Percentiles rank a stretch among this genome's conserved stretches.
These are phyloP conservation scores for Diophrys appendiculata DNA, from an alignment of 73 alveolate genomes.

Conservation along the genomic window DNA sequence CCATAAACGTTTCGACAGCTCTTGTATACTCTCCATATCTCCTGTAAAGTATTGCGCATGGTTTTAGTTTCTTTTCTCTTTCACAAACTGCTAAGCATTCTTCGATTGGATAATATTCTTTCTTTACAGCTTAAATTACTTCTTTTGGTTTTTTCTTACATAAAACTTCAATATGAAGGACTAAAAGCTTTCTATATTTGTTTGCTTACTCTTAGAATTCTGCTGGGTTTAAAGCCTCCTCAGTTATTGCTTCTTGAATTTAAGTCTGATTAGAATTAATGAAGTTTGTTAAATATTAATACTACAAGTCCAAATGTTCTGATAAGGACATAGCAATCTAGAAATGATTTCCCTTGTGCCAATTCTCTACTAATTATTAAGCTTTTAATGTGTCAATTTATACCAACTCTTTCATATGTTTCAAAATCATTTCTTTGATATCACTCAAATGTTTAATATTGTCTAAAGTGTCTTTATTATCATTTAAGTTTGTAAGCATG, in stretches of 20 bases:
- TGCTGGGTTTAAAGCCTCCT: background rate
- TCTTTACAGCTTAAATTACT: slow-evolving; percentile 17
- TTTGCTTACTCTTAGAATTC: slow-evolving; percentile 12
- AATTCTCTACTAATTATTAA: background rate
- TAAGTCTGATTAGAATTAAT: slow-evolving; percentile 7
- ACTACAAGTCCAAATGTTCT: slow-evolving; percentile 4
- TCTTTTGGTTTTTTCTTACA: background rate
- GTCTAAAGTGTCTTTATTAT: background rate
- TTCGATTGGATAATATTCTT: slow-evolving; percentile 45
- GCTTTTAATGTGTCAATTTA: slow-evolving; percentile 19
- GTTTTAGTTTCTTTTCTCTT: slow-evolving; percentile 14
- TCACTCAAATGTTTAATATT: background rate
- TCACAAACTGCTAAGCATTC: slow-evolving; percentile 28
- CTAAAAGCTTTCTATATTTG: slow-evolving; percentile 15
- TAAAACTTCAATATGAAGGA: background rate
- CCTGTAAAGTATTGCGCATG: slow-evolving; percentile 27
- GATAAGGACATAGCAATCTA: slow-evolving; percentile 1
- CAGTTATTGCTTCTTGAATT: slow-evolving; percentile 11
- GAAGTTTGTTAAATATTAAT: slow-evolving; percentile 24
- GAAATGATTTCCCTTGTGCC: slow-evolving; percentile 46
- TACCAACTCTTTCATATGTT: slow-evolving; percentile 13
- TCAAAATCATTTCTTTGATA: slow-evolving; percentile 2
- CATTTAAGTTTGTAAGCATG: background rate
- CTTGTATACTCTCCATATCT: slow-evolving; percentile 37
- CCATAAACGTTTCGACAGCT: slow-evolving; percentile 27